Base-by-base conservation (phyloP, 495 filamentous ascomycete species). In the Penicillium taxi region DNA sequence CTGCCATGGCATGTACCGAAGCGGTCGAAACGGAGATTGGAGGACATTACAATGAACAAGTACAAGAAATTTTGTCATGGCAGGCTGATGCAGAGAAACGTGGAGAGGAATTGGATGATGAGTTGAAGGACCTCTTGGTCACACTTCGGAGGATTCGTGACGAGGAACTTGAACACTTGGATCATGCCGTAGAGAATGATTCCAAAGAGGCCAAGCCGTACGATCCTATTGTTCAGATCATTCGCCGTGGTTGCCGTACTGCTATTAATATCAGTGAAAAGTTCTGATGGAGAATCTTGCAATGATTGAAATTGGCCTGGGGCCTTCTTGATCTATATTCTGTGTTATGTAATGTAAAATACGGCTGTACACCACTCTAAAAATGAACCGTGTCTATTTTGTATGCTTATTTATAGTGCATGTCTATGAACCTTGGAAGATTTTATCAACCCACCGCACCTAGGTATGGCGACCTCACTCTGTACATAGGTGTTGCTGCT, bases 21-120 rank as follows among this genome's bases (percentile, higher is more conserved):
- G 91, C 91, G 4, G 88, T 98, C 19, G 91, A 98, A 67, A 98
- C 93, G 19, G 91, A 96, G 68, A 98, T 98, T 45, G 91, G 93
- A 1, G 76, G 75, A 11, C 91, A 98, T 59, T 98, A 98, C 56
- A 98, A 98, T 57, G 80, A 78, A 26, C 91, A 98, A 64, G 83
- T 98, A 21, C 61, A 84, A 32, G 69, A 72, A 25, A 66, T 98
- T 51, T 52, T 96, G 19, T 75, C 77, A 39, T 96, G 94, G 85
- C 70, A 85, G 44, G 69, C 74, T 20, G 73, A 80, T 53, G 69
- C 73, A 42, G 69, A 77, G 42, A 60, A 45, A 5, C 56, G 63
- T 20, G 89, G 87, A 4, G 81, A 90, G 52, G 81, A 82, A 31
- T 61, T 94, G 5, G 84, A 88, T 18, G 71, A 78, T 22, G 86